Evolutionary conservation across 768 basidiomycete genomes (phyloP).

Genomic region (Rhodotorula kratochvilovae): DNA sequence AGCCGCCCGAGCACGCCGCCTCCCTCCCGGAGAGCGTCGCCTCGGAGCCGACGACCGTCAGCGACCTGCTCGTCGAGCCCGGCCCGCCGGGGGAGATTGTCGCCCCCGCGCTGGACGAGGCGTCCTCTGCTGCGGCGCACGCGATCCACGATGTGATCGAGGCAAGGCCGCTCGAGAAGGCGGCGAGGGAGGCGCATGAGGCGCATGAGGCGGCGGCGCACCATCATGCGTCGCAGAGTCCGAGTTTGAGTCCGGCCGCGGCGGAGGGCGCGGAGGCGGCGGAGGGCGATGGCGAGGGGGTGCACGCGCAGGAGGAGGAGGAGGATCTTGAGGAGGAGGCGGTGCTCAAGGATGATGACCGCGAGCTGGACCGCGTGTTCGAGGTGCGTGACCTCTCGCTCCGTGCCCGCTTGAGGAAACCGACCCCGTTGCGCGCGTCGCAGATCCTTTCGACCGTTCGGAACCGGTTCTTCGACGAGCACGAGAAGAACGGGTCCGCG

Average conservation of each 20-base stretch:
- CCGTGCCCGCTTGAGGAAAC: neutral
- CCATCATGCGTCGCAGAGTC: conserved; percentile 6
- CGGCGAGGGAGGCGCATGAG: conserved; percentile 72
- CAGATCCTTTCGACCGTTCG: conserved; percentile 83
- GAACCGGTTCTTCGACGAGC: conserved; percentile 64
- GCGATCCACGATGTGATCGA: conserved; percentile 38
- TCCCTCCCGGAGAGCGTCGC: neutral
- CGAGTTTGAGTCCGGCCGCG: conserved; percentile 27
- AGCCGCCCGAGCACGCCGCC: conserved; percentile 6
- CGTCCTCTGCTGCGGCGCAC: conserved; percentile 14
- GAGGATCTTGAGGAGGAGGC: conserved; percentile 59
- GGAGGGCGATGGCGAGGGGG: conserved; percentile 30
- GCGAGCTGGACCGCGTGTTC: conserved; percentile 71
- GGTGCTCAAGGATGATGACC: conserved; percentile 78
- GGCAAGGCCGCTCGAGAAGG: conserved; percentile 63
- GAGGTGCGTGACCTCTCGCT: conserved; percentile 52
- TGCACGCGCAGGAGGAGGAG: conserved; percentile 11
- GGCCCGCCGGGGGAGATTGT: conserved; percentile 13
- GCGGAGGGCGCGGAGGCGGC: conserved; percentile 1
- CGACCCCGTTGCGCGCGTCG: neutral
- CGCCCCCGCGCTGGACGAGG: conserved; percentile 26
- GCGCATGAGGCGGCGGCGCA: conserved; percentile 53
- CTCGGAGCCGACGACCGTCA: conserved; percentile 10
- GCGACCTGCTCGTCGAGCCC: conserved; percentile 25
- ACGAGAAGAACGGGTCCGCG: conserved; percentile 50